A percentile compares a stretch with the other conserved stretches of the same genome.
These are phyloP conservation scores for Sinapis alba DNA, from an alignment of 441 rosid genomes.

Conservation along the genomic window DNA sequence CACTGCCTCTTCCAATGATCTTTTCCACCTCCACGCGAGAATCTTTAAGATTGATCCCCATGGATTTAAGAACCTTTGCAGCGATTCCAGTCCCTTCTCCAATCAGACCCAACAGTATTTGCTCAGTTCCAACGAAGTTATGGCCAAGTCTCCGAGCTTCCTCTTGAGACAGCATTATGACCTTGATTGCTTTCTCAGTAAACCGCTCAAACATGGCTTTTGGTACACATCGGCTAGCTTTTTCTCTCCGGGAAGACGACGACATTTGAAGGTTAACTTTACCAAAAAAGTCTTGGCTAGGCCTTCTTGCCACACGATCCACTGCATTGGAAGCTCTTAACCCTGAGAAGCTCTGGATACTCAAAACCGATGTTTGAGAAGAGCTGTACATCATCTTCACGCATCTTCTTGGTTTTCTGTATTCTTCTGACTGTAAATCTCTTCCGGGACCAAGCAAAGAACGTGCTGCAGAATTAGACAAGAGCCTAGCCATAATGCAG, in stretches of 20 bases:
- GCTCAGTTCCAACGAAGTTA: slow-evolving; percentile 98
- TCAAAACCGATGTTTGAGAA: slow-evolving; percentile 47
- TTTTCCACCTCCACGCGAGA: slow-evolving; percentile 97
- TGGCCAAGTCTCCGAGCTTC: slow-evolving; percentile 98
- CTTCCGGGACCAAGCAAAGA: slow-evolving; percentile 47
- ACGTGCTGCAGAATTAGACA: slow-evolving; percentile 57
- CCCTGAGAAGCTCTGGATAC: slow-evolving; percentile 60
- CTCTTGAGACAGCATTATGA: slow-evolving; percentile 99
- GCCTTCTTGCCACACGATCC: slow-evolving; percentile 45
- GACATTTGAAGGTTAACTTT: slow-evolving; percentile 48
- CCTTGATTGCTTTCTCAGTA: slow-evolving; percentile 96
- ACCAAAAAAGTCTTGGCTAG: slow-evolving; percentile 51
- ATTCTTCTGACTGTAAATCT: slow-evolving; percentile 47
- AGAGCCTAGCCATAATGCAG: slow-evolving; percentile 64
- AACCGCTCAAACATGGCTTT: slow-evolving; percentile 98
- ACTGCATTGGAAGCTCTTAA: slow-evolving; percentile 61
- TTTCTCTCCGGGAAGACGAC: slow-evolving; percentile 40
- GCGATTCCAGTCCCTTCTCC: slow-evolving; percentile 99
- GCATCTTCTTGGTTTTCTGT: slow-evolving; percentile 48
- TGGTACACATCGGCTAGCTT: slow-evolving; percentile 51
- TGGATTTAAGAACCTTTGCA: slow-evolving; percentile 94
- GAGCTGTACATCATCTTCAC: slow-evolving; percentile 59
- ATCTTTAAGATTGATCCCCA: slow-evolving; percentile 98
- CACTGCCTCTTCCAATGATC: slow-evolving; percentile 97
- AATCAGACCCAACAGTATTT: slow-evolving; percentile 86